phyloP scores from a whole-genome alignment of 2,329 filamentous ascomycete genomes.

The Domatiomyces catenatus region DNA sequence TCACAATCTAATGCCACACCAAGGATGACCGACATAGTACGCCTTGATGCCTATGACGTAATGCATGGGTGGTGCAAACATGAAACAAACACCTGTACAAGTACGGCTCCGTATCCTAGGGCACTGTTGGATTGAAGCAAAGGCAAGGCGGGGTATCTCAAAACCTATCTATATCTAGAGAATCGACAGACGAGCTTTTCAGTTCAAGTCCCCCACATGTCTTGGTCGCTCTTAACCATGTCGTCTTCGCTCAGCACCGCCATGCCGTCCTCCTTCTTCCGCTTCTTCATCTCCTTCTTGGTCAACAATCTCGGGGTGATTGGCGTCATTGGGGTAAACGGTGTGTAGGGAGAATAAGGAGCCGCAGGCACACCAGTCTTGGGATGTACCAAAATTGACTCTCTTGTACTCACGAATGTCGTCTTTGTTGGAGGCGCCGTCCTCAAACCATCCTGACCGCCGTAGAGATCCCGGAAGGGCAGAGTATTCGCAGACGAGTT shows the following conservation, averaged over 20 bases:
- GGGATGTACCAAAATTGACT: constrained; percentile 23
- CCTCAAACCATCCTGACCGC: constrained; percentile 18
- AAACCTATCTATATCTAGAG: neutral
- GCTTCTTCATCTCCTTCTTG: constrained; percentile 28
- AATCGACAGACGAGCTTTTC: no score
- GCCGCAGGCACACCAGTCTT: constrained; percentile 32
- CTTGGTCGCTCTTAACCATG: constrained; percentile 29
- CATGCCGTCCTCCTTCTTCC: constrained; percentile 28
- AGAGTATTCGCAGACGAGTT: constrained; percentile 20
- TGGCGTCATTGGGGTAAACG: constrained; percentile 35
- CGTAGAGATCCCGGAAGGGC: constrained; percentile 30
- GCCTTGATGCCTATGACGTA: no score
- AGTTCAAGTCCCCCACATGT: constrained; percentile 26
- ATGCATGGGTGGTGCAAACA: no score
- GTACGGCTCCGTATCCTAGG: no score
- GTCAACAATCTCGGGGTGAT: constrained; percentile 32
- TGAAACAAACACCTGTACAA: no score
- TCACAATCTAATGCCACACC: no score
- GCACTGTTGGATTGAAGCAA: neutral
- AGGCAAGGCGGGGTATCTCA: neutral
- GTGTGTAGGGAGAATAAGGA: constrained; percentile 37
- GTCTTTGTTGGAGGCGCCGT: constrained; percentile 35
- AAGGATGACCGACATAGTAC: no score
- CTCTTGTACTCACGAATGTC: constrained; percentile 32
- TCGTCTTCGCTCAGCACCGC: constrained; percentile 33